These are phyloP conservation scores for Gossypium longicalyx DNA, from an alignment of 345 rosid species.

Conservation along the genomic window DNA sequence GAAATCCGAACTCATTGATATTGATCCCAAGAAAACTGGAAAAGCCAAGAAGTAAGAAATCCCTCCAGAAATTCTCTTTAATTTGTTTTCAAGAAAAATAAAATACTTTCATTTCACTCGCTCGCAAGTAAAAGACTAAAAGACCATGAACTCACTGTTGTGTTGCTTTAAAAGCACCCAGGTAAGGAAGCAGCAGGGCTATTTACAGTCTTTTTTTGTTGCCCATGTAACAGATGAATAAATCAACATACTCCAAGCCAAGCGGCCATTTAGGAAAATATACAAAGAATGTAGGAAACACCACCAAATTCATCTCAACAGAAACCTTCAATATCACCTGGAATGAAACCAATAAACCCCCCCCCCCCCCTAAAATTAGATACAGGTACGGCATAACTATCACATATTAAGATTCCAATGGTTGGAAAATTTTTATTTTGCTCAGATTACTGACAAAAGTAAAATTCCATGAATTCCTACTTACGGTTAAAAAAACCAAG, in stretches of 20 bases:
- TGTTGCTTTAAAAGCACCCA: not conserved
- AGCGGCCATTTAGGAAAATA: constrained; percentile 11
- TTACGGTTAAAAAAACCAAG: no score
- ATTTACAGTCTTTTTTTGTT: constrained; percentile 25
- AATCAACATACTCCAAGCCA: constrained; percentile 14
- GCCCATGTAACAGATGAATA: not conserved
- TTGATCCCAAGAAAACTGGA: no score
- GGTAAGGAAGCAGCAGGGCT: constrained; percentile 15
- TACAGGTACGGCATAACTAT: no score
- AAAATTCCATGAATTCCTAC: no score
- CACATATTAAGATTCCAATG: no score
- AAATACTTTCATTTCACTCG: not conserved
- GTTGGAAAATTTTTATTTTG: no score
- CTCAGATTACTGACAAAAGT: not conserved
- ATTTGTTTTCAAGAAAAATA: not conserved
- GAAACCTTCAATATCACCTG: constrained; percentile 23
- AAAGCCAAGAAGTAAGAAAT: not conserved
- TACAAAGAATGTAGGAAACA: constrained; percentile 19
- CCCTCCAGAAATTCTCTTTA: no score
- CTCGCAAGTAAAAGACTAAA: not conserved
- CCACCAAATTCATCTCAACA: constrained; percentile 18
- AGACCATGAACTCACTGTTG: constrained; percentile 26
- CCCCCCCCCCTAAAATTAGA: no score
- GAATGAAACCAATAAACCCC: no score
- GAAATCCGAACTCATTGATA: not conserved